phyloP scores from a whole-genome alignment of 371 early-diverging fungal species.

The Mycotypha africana region DNA sequence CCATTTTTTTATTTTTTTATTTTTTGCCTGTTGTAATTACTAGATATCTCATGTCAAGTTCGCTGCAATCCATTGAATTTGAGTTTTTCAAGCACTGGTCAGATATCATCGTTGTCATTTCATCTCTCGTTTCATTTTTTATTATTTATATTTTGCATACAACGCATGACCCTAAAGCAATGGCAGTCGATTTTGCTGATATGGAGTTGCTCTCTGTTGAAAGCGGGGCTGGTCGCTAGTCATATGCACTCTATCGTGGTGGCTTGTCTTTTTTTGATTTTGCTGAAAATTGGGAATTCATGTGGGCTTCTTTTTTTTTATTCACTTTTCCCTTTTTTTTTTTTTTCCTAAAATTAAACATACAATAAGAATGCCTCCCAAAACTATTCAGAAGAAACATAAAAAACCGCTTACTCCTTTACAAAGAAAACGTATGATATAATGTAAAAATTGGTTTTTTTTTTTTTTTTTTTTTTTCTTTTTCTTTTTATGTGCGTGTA shows the following conservation, averaged over 20 bases:
- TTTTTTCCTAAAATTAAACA: neutral
- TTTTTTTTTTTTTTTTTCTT: neutral
- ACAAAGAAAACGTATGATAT: constrained; percentile 18
- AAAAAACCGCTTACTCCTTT: constrained; percentile 23
- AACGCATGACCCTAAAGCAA: constrained; percentile 42
- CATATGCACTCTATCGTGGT: neutral
- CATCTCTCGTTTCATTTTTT: constrained; percentile 60
- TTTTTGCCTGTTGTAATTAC: too few species aligned
- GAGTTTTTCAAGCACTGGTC: constrained; percentile 92
- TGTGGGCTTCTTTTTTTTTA: constrained; percentile 3
- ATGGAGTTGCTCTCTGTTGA: constrained; percentile 24
- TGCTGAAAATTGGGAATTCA: constrained; percentile 1
- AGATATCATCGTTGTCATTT: constrained; percentile 85
- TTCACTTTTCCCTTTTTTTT: constrained; percentile 1
- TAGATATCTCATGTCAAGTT: constrained; percentile 73
- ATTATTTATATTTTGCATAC: constrained; percentile 68
- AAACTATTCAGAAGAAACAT: constrained; percentile 8
- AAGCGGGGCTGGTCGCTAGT: constrained; percentile 11
- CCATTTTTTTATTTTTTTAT: neutral
- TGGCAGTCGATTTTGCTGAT: constrained; percentile 35
- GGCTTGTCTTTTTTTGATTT: neutral
- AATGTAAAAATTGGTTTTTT: neutral
- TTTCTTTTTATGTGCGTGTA: too few species aligned
- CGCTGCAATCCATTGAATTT: constrained; percentile 74
- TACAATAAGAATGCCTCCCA: constrained; percentile 19